A percentile compares a stretch with the other conserved stretches of the same genome.
Evolutionary conservation across 495 filamentous ascomycete genomes (phyloP).

Genomic region (Penicillium arizonense): DNA sequence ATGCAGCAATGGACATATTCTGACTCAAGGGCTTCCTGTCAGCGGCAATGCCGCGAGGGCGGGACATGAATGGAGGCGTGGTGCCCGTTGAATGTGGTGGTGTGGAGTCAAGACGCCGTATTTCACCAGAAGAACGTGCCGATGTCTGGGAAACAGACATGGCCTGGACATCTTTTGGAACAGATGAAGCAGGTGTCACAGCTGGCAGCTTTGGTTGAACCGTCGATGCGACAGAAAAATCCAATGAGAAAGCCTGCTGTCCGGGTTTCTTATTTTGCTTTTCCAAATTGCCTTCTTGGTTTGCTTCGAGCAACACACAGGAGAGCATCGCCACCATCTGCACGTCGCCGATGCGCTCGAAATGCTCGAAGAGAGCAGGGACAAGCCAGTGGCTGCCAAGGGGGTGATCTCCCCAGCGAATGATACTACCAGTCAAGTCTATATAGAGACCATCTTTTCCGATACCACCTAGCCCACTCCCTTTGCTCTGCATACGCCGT

Average conservation of each 20-base stretch:
- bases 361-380: slow-evolving; percentile 63
- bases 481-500: slow-evolving; percentile 22
- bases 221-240: slow-evolving; percentile 24
- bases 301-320: slow-evolving; percentile 76
- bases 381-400: slow-evolving; percentile 75
- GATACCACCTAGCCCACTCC: slow-evolving; percentile 15
- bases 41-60: slow-evolving; percentile 30
- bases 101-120: slow-evolving; percentile 43
- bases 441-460: slow-evolving; percentile 15
- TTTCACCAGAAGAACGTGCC: slow-evolving; percentile 38
- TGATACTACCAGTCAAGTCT: slow-evolving; percentile 47
- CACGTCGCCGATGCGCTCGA: slow-evolving; percentile 73
- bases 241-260: slow-evolving; percentile 31
- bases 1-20: slow-evolving; percentile 63
- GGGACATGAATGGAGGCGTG: slow-evolving; percentile 58
- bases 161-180: slow-evolving; percentile 57
- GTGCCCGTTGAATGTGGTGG: slow-evolving; percentile 59
- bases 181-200: slow-evolving; percentile 45
- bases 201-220: slow-evolving; percentile 32
- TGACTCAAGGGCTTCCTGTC: slow-evolving; percentile 43
- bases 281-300: slow-evolving; percentile 22
- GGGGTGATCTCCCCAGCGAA: slow-evolving; percentile 86
- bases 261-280: slow-evolving; percentile 11
- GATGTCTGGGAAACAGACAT: slow-evolving; percentile 59
- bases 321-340: slow-evolving; percentile 97